phyloP scores from a whole-genome alignment of 2,329 filamentous ascomycete genomes.

The Arthroderma uncinatum region DNA sequence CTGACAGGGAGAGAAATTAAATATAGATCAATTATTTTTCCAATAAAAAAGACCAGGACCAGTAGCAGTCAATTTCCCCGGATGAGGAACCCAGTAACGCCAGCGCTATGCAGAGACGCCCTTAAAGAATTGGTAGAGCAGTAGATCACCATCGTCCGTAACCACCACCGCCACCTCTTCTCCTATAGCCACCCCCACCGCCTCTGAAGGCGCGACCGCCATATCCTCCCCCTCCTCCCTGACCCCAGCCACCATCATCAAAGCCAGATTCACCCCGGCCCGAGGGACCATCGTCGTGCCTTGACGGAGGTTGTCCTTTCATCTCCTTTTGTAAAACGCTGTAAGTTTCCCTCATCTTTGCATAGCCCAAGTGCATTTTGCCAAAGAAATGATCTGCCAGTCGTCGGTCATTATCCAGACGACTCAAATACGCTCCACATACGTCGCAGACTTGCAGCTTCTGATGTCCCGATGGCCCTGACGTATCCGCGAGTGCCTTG shows the following conservation, averaged over 20 bases:
- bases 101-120: conserved; percentile 32
- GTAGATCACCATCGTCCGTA: conserved; percentile 23
- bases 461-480: conserved; percentile 86
- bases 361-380: conserved; percentile 98
- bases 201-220: conserved; percentile 23
- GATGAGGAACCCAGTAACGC: conserved; percentile 22
- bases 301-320: conserved; percentile 54
- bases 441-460: conserved; percentile 98
- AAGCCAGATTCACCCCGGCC: conserved; percentile 40
- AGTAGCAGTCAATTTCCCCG: background rate
- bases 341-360: conserved; percentile 91
- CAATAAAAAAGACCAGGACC: background rate
- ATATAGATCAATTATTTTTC: background rate
- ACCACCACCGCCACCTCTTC: conserved; percentile 24
- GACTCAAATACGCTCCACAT: conserved; percentile 83
- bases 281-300: conserved; percentile 40
- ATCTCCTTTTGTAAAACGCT: conserved; percentile 80
- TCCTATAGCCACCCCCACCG: conserved; percentile 33
- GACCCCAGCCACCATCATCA: conserved; percentile 42
- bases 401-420: conserved; percentile 86
- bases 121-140: conserved; percentile 10
- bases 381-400: conserved; percentile 97
- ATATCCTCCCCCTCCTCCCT: conserved; percentile 39
- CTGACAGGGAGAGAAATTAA: no score
- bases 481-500: conserved; percentile 81